These are phyloP conservation scores for Cladosporium sp. DNA, from an alignment of 2,329 filamentous ascomycete species.

Conservation along the genomic window DNA sequence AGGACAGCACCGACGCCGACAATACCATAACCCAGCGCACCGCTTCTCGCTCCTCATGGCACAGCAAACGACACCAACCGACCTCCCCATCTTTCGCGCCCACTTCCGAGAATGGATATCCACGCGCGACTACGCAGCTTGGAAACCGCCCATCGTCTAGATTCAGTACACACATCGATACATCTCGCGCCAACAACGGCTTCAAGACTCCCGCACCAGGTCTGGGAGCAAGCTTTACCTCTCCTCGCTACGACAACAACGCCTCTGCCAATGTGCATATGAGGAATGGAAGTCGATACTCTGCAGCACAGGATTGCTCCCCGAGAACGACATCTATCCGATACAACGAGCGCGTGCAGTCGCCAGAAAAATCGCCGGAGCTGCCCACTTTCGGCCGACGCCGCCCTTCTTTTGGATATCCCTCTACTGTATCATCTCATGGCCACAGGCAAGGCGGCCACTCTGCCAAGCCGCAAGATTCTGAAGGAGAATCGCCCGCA, in stretches of 20 bases:
- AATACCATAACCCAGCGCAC: slow-evolving; percentile 9
- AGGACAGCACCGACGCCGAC: slow-evolving; percentile 18
- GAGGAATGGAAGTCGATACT: slow-evolving; percentile 20
- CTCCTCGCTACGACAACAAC: slow-evolving; percentile 22
- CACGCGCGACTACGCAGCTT: slow-evolving; percentile 20
- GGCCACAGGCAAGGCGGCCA: background rate
- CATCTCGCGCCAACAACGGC: slow-evolving; percentile 19
- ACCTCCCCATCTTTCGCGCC: slow-evolving; percentile 5
- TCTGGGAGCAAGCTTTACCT: slow-evolving; percentile 13
- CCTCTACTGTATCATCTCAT: background rate
- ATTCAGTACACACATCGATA: slow-evolving; percentile 19
- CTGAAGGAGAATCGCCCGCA: slow-evolving; percentile 28
- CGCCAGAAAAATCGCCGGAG: slow-evolving; percentile 28
- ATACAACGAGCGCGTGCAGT: slow-evolving; percentile 19
- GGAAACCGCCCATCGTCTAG: slow-evolving; percentile 19
- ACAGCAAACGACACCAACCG: slow-evolving; percentile 31
- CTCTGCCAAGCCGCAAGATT: slow-evolving; percentile 13
- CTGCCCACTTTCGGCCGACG: slow-evolving; percentile 21
- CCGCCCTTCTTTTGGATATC: slow-evolving; percentile 22
- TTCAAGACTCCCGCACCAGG: slow-evolving; percentile 16
- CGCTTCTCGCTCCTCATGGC: slow-evolving; percentile 56
- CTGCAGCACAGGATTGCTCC: slow-evolving; percentile 18
- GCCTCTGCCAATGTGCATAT: slow-evolving; percentile 20
- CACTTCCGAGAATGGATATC: slow-evolving; percentile 16
- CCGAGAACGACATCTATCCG: slow-evolving; percentile 14